A percentile compares a stretch with the other conserved stretches of the same genome.
phyloP scores from a whole-genome alignment of 1,284 basidiomycete species.

The Tausonia pullulans region DNA sequence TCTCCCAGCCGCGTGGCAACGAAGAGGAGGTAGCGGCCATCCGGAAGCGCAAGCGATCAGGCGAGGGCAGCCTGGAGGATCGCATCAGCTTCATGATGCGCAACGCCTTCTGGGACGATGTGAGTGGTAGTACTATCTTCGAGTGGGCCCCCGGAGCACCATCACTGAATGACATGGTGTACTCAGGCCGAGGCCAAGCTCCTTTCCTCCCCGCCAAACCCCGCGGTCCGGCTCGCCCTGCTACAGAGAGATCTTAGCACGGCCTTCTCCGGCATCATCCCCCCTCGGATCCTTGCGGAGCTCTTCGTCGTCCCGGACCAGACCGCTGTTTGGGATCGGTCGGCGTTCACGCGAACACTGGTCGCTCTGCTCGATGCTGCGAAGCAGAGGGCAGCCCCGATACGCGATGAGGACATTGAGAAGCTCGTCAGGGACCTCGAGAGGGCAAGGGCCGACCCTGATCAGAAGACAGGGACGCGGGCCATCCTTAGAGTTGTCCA shows the following conservation, averaged over 20 bases:
- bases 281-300: slow-evolving; percentile 24
- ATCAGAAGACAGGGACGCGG: slow-evolving; percentile 30
- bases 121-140: slow-evolving; percentile 25
- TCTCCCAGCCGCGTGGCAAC: slow-evolving; percentile 32
- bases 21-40: too few relatives aligned
- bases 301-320: neutral
- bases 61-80: slow-evolving; percentile 31
- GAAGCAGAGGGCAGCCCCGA: slow-evolving; percentile 45
- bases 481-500: slow-evolving; percentile 41
- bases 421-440: slow-evolving; percentile 29
- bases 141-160: too few relatives aligned
- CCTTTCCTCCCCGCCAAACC: slow-evolving; percentile 40
- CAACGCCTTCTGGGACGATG: slow-evolving; percentile 60
- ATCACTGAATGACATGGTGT: too few relatives aligned
- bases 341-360: neutral
- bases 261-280: slow-evolving; percentile 45
- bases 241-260: slow-evolving; percentile 46
- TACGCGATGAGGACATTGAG: slow-evolving; percentile 47
- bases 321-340: neutral
- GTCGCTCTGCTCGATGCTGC: neutral
- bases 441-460: slow-evolving; percentile 11
- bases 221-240: slow-evolving; percentile 42
- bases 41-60: too few relatives aligned
- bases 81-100: slow-evolving; percentile 47
- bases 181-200: slow-evolving; percentile 35